phyloP scores from a whole-genome alignment of 768 basidiomycete species.

The Kwoniella dendrophila region DNA sequence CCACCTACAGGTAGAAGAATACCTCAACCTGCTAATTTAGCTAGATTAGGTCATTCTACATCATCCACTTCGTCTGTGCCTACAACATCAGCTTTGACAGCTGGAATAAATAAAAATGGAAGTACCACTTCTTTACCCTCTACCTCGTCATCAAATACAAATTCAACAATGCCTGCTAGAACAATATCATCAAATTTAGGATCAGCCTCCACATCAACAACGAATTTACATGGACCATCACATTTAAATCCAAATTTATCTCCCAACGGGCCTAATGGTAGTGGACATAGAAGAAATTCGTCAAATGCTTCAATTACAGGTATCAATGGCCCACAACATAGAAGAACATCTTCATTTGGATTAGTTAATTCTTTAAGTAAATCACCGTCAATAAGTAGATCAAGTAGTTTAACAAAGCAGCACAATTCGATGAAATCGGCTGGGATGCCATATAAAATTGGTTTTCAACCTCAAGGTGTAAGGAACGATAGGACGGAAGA shows the following conservation, averaged over 20 bases:
- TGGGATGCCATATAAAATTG: slow-evolving; percentile 69
- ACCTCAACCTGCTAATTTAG: slow-evolving; percentile 42
- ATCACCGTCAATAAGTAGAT: slow-evolving; percentile 27
- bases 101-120: background rate
- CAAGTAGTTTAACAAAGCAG: slow-evolving; percentile 27
- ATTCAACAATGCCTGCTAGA: background rate
- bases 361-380: slow-evolving; percentile 1
- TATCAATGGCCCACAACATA: too few species aligned
- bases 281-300: slow-evolving; percentile 15
- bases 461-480: slow-evolving; percentile 90
- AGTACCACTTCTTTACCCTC: slow-evolving; percentile 29
- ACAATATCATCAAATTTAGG: background rate
- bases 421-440: slow-evolving; percentile 22
- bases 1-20: too few species aligned
- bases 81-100: slow-evolving; percentile 5
- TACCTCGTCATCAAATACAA: slow-evolving; percentile 4
- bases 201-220: slow-evolving; percentile 4
- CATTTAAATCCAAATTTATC: slow-evolving; percentile 34
- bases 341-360: slow-evolving; percentile 19
- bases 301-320: slow-evolving; percentile 6
- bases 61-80: slow-evolving; percentile 16
- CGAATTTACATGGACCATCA: slow-evolving; percentile 30
- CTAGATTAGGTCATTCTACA: slow-evolving; percentile 29
- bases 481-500: slow-evolving; percentile 79
- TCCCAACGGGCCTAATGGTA: slow-evolving; percentile 7